A percentile compares a stretch with the other conserved stretches of the same genome.
phyloP scores from a whole-genome alignment of 1,139 yeast genomes.

The Kurtzmaniella quercitrusa region DNA sequence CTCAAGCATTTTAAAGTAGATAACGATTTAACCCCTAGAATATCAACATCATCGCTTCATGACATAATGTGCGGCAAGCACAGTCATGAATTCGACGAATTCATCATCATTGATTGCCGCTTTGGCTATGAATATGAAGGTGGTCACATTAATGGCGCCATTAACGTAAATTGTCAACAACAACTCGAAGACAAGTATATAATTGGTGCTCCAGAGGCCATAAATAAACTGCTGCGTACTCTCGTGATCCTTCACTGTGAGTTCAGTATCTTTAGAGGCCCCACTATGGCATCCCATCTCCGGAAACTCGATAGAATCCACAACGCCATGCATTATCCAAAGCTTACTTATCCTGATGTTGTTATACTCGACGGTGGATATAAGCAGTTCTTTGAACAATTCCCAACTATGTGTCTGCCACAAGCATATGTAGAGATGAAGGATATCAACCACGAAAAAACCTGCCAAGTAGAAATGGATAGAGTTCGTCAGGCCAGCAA shows the following conservation, averaged over 20 bases:
- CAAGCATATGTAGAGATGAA: conserved; percentile 85
- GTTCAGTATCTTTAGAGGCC: conserved; percentile 88
- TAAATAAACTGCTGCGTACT: conserved; percentile 11
- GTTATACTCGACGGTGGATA: conserved; percentile 90
- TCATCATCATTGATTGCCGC: conserved; percentile 76
- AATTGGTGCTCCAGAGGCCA: conserved; percentile 11
- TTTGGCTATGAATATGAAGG: conserved; percentile 90
- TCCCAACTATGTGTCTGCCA: conserved; percentile 55
- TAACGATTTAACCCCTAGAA: conserved; percentile 73
- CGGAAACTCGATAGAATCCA: conserved; percentile 76
- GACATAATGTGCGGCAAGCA: conserved; percentile 58
- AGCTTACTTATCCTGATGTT: conserved; percentile 80
- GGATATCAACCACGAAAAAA: conserved; percentile 58
- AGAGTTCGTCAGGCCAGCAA: conserved; percentile 61
- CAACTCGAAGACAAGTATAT: conserved; percentile 54
- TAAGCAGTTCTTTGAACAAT: conserved; percentile 62
- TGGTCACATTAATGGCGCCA: conserved; percentile 84
- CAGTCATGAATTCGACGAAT: conserved; percentile 52
- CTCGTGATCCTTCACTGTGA: conserved; percentile 89
- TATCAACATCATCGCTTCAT: conserved; percentile 60
- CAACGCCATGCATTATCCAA: conserved; percentile 75
- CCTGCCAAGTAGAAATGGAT: conserved; percentile 71
- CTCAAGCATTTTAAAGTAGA: conserved; percentile 45
- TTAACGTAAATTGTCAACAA: conserved; percentile 69
- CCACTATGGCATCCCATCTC: conserved; percentile 82